Conservation (phyloP, 768 basidiomycete genomes). For the Mycena latifolia region DNA sequence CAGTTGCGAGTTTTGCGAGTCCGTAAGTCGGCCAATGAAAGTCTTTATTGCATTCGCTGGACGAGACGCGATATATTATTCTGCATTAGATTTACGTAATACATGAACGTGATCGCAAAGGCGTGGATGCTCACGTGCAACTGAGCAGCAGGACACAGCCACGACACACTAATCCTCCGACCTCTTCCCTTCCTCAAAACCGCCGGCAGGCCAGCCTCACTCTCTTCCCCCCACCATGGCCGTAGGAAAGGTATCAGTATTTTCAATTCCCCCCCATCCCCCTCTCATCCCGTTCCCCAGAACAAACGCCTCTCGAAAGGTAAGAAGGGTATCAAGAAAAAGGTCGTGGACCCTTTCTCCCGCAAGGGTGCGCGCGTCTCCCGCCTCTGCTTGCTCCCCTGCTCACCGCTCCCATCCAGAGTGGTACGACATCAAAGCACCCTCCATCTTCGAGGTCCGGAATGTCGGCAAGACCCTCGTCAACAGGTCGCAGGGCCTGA, state of each 20-base stretch:
- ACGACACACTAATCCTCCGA: no score
- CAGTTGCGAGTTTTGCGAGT: no score
- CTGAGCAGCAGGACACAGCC: no score
- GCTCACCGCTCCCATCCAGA: conserved; percentile 61
- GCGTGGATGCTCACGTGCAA: no score
- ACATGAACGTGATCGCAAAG: no score
- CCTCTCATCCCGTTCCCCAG: conserved; percentile 52
- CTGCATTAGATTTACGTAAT: no score
- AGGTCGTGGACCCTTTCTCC: conserved; percentile 99
- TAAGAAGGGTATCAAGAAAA: conserved; percentile 99
- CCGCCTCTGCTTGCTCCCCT: conserved; percentile 7
- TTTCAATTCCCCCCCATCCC: neutral
- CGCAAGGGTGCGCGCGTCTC: conserved; percentile 83
- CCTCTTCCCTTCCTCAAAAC: conserved; percentile 48
- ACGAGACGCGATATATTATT: no score
- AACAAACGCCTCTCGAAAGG: conserved; percentile 99
- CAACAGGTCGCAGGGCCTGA: conserved; percentile 98
- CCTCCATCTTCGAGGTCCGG: conserved; percentile 95
- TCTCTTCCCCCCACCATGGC: conserved; percentile 70
- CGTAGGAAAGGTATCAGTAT: conserved; percentile 51
- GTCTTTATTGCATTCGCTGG: no score
- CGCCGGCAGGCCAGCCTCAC: conserved; percentile 56
- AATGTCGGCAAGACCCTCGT: conserved; percentile 99
- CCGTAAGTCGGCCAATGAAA: no score
- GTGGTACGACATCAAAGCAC: conserved; percentile 99